Evolutionary conservation across 75 land plant genomes (phyloP).

Genomic region (Larix kaempferi): DNA sequence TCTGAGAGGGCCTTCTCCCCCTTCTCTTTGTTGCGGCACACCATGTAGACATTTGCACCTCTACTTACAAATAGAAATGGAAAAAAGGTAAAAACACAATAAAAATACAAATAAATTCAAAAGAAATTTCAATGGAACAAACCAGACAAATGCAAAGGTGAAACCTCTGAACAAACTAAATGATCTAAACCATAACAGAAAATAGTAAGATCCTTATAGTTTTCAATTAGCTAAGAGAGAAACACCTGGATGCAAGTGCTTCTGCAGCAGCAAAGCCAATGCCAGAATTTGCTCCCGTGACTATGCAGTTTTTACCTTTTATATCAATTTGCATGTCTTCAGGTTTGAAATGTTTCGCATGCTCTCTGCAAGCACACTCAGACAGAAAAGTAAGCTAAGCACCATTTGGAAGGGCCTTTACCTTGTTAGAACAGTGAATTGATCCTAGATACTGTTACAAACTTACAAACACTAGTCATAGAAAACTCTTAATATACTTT

Average conservation of each 20-base stretch:
- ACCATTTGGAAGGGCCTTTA: background rate
- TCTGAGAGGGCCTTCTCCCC: conserved; percentile 85
- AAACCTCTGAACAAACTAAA: conserved; percentile 46
- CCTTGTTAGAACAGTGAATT: background rate
- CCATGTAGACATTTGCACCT: conserved; percentile 87
- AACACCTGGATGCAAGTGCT: conserved; percentile 86
- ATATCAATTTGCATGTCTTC: conserved; percentile 71
- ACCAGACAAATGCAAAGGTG: background rate
- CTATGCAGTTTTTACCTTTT: conserved; percentile 82
- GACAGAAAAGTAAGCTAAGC: background rate
- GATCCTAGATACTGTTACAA: background rate
- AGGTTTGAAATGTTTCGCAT: conserved; percentile 64
- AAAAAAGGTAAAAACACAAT: background rate
- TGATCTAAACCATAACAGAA: conserved; percentile 3
- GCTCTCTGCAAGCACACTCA: conserved; percentile 44
- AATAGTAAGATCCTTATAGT: background rate
- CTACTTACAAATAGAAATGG: conserved; percentile 29
- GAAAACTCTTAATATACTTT: background rate
- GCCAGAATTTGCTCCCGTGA: conserved; percentile 99
- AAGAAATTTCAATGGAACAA: background rate
- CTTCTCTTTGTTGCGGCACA: conserved; percentile 88
- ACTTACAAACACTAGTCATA: background rate
- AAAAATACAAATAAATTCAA: conserved; percentile 1
- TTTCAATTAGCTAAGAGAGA: background rate
- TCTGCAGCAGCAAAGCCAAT: conserved; percentile 93